Percentiles rank a stretch among this genome's conserved stretches.
These are phyloP conservation scores for Xylariaceae sp. DNA, from an alignment of 2,329 filamentous ascomycete species.

Conservation along the genomic window DNA sequence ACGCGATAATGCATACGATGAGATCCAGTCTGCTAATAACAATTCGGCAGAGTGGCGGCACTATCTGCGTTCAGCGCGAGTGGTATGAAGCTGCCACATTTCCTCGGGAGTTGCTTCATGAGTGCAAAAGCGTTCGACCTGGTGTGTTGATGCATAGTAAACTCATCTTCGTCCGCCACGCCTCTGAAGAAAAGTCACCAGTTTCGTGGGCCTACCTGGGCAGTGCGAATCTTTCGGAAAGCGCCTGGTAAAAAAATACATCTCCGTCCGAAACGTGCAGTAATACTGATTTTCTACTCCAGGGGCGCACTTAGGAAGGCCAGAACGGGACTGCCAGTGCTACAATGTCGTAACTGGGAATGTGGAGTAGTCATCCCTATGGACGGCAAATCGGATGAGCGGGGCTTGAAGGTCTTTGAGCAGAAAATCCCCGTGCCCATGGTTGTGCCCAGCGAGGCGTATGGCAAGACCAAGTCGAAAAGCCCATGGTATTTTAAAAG, in stretches of 20 bases:
- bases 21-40: neutral
- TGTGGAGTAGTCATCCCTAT: slow-evolving; percentile 78
- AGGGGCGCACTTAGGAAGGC: slow-evolving; percentile 77
- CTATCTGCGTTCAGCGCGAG: slow-evolving; percentile 69
- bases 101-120: slow-evolving; percentile 64
- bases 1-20: neutral
- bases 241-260: slow-evolving; percentile 69
- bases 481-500: slow-evolving; percentile 31
- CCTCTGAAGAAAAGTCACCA: slow-evolving; percentile 20
- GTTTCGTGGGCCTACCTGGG: slow-evolving; percentile 78
- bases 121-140: slow-evolving; percentile 64
- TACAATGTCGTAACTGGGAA: slow-evolving; percentile 92
- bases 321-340: slow-evolving; percentile 60
- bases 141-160: slow-evolving; percentile 89
- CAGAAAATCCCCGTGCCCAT: slow-evolving; percentile 41
- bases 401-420: slow-evolving; percentile 30
- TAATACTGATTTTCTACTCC: slow-evolving; percentile 7
- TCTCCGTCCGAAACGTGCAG: slow-evolving; percentile 6
- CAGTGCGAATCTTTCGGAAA: slow-evolving; percentile 87
- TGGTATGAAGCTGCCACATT: slow-evolving; percentile 70
- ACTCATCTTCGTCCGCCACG: slow-evolving; percentile 49
- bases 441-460: slow-evolving; percentile 34
- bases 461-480: slow-evolving; percentile 26
- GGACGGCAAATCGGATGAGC: slow-evolving; percentile 19
- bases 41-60: slow-evolving; percentile 60